These are phyloP conservation scores for Keithomyces neogunnii DNA, from an alignment of 2,329 filamentous ascomycete genomes.

Conservation along the genomic window DNA sequence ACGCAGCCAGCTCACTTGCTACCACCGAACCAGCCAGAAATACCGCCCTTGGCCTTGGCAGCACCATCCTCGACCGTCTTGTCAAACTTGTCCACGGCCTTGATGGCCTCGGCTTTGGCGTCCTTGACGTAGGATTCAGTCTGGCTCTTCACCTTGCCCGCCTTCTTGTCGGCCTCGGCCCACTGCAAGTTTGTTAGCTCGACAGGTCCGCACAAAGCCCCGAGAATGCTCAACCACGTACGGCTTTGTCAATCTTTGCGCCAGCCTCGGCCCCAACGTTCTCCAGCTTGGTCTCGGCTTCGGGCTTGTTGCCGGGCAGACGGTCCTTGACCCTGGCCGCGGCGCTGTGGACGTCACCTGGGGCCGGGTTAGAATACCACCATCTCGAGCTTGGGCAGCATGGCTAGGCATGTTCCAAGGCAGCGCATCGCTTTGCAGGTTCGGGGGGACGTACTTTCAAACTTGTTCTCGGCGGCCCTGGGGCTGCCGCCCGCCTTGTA, in stretches of 20 bases:
- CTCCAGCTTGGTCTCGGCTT: slow-evolving; percentile 57
- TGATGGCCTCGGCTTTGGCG: slow-evolving; percentile 53
- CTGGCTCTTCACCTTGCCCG: slow-evolving; percentile 52
- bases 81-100: slow-evolving; percentile 77
- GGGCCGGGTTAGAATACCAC: not conserved
- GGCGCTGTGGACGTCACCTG: slow-evolving; percentile 69
- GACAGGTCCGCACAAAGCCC: not conserved
- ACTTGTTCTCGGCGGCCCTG: slow-evolving; percentile 75
- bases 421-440: not conserved
- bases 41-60: slow-evolving; percentile 71
- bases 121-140: slow-evolving; percentile 54
- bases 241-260: slow-evolving; percentile 58
- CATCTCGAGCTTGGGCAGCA: not conserved
- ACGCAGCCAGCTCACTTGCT: slow-evolving; percentile 18
- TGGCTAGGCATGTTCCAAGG: not conserved
- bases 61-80: slow-evolving; percentile 71
- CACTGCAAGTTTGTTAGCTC: slow-evolving; percentile 12
- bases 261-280: slow-evolving; percentile 40
- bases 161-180: slow-evolving; percentile 54
- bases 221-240: slow-evolving; percentile 34
- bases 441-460: slow-evolving; percentile 53
- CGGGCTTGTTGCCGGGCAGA: slow-evolving; percentile 51
- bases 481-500: slow-evolving; percentile 77
- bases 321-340: slow-evolving; percentile 59
- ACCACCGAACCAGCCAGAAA: slow-evolving; percentile 79